phyloP scores from a whole-genome alignment of 768 basidiomycete species.

The Mycena olivaceomarginata region DNA sequence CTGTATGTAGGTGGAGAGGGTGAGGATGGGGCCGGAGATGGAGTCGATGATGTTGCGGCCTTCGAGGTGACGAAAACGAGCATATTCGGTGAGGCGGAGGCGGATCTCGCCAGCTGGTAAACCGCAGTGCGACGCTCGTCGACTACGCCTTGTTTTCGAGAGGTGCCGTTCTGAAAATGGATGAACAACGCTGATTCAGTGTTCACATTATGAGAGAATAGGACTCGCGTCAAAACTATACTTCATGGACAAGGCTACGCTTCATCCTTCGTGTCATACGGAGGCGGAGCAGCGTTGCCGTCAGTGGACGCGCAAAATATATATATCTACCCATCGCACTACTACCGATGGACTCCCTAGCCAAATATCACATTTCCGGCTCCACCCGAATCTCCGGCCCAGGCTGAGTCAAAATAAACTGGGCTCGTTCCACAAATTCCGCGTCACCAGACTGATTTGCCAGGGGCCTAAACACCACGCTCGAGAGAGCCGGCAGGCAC shows the following conservation, averaged over 20 bases:
- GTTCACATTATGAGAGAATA: no score
- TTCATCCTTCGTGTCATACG: no score
- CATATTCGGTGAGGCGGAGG: constrained; percentile 97
- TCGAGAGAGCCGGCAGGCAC: not conserved
- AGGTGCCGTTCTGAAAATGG: no score
- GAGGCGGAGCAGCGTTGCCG: no score
- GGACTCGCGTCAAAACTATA: no score
- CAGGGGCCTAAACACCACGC: not conserved
- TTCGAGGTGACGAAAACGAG: constrained; percentile 94
- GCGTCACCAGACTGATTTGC: not conserved
- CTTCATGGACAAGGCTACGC: no score
- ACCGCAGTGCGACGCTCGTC: no score
- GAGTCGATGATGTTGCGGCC: constrained; percentile 59
- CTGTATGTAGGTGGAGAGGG: constrained; percentile 65
- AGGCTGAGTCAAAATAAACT: not conserved
- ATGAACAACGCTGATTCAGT: no score
- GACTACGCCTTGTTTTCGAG: no score
- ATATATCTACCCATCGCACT: no score
- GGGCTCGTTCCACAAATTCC: not conserved
- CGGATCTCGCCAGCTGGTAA: constrained; percentile 92
- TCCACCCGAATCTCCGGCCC: not conserved
- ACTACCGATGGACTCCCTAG: no score
- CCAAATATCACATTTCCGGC: not conserved
- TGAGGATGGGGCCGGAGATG: constrained; percentile 54
- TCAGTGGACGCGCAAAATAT: no score